Conservation (phyloP, 352 stramenopile species). For the Phytophthora boehmeriae region DNA sequence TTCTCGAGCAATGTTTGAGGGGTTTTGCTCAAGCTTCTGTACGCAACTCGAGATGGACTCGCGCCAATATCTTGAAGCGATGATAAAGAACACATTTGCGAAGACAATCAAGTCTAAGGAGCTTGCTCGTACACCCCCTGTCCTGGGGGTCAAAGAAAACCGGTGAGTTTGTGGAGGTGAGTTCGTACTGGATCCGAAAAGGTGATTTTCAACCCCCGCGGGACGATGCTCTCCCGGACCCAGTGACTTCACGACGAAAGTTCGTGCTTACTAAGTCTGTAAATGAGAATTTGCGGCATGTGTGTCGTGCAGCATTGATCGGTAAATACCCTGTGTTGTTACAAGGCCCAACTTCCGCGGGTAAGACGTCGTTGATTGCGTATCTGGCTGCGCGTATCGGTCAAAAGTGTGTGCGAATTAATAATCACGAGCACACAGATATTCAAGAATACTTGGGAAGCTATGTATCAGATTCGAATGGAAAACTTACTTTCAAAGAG, state of each 20-base stretch:
- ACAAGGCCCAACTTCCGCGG: constrained; percentile 98
- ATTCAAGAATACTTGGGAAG: constrained; percentile 99
- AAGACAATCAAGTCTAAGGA: constrained; percentile 93
- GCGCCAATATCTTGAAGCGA: constrained; percentile 71
- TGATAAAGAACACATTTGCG: constrained; percentile 90
- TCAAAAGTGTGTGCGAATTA: constrained; percentile 99
- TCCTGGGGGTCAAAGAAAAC: constrained; percentile 79
- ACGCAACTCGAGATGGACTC: constrained; percentile 95
- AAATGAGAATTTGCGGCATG: constrained; percentile 93
- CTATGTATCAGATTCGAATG: constrained; percentile 95
- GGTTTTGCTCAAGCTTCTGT: constrained; percentile 99
- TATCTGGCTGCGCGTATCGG: constrained; percentile 97
- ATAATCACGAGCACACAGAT: constrained; percentile 99
- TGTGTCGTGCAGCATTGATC: constrained; percentile 95
- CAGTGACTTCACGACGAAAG: constrained; percentile 73
- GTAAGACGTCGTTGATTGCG: constrained; percentile 99
- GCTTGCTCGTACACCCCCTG: constrained; percentile 93
- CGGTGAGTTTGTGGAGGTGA: constrained; percentile 93
- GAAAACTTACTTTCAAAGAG: constrained; percentile 98
- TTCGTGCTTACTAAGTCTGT: constrained; percentile 98
- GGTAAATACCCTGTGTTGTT: constrained; percentile 98
- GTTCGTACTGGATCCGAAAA: constrained; percentile 98
- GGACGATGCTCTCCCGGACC: constrained; percentile 89
- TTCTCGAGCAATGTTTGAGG: constrained; percentile 97
- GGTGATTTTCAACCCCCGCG: constrained; percentile 82